Evolutionary conservation across 176 grass and related monocot species (phyloP), one percentile per base, ranked within the genome.

Genomic region (Miscanthus lutarioriparius): DNA sequence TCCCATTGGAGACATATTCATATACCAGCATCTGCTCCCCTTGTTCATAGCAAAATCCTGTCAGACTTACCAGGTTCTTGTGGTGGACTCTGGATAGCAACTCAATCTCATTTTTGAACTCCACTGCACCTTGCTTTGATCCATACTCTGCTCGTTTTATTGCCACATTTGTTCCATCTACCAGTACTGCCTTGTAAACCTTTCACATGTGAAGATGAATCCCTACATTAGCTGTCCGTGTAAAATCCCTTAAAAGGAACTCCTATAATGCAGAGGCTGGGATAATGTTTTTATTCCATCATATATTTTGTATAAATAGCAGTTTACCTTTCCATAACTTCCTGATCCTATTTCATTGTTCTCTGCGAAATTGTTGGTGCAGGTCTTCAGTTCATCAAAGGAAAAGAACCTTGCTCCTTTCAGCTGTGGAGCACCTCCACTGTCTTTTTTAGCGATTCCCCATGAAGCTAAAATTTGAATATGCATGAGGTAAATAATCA

Each of bases 71-170:
- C 17, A 97, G 84, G 75, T 97, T 97, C 81, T 80, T 91, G 86
- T 97, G 95, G 86, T 97, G 95, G 78, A 97, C 95, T 74, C 95
- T 94, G 32, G 92, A 94, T 51, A 97, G 78, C 41, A 94, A 88
- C 70, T 97, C 95, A 33, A 97, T 97, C 88, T 97, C 95, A 83
- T 86, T 97, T 83, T 94, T 97, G 84, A 97, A 97, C 83, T 97
- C 92, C 65, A 84, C 49, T 38, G 83, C 90, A 59, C 95, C 95
- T 89, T 97, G 95, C 86, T 86, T 94, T 65, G 95, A 97, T 79
- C 90, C 90, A 70, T 88, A 77, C 76, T 97, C 70, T 32, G 92
- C 92, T 68, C 95, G 79, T 87, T 97, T 97, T 83, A 97, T 89
- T 10, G 95, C 95, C 77, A 89, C 88, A 27, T 68, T 68, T 81